Evolutionary conservation across 2,329 filamentous ascomycete genomes (phyloP).

Genomic region (Periconia sp.): DNA sequence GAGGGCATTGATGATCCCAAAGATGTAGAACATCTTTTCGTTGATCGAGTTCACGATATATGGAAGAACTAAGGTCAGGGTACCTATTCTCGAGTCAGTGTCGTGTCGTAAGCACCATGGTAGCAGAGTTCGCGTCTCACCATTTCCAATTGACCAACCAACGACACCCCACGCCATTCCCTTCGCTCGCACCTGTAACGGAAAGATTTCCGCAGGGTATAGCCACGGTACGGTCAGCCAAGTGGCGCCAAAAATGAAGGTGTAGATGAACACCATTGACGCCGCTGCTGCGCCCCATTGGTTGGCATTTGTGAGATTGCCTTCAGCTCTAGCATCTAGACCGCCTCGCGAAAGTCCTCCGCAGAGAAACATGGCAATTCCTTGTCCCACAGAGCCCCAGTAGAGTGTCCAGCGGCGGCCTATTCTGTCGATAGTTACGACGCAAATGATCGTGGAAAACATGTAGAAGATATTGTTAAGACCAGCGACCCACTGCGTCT

Average conservation of each 20-base stretch:
- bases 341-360: conserved; percentile 66
- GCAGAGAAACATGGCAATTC: conserved; percentile 70
- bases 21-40: conserved; percentile 77
- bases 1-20: conserved; percentile 70
- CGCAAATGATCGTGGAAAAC: conserved; percentile 71
- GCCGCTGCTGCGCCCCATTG: conserved; percentile 69
- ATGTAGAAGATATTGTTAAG: conserved; percentile 62
- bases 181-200: conserved; percentile 71
- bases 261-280: conserved; percentile 74
- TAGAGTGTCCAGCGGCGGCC: conserved; percentile 73
- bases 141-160: conserved; percentile 78
- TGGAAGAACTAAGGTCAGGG: conserved; percentile 50
- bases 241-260: conserved; percentile 67
- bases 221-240: conserved; percentile 65
- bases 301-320: conserved; percentile 54
- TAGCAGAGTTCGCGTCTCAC: no score
- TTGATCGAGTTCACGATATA: conserved; percentile 63
- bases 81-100: no score
- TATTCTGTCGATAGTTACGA: conserved; percentile 73
- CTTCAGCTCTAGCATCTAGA: conserved; percentile 55
- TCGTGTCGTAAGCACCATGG: no score
- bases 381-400: conserved; percentile 70
- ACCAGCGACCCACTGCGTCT: conserved; percentile 50
- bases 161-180: conserved; percentile 79
- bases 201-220: conserved; percentile 76